Base-by-base conservation (phyloP, 208 protist species). In the Trypanosoma platydactyli region DNA sequence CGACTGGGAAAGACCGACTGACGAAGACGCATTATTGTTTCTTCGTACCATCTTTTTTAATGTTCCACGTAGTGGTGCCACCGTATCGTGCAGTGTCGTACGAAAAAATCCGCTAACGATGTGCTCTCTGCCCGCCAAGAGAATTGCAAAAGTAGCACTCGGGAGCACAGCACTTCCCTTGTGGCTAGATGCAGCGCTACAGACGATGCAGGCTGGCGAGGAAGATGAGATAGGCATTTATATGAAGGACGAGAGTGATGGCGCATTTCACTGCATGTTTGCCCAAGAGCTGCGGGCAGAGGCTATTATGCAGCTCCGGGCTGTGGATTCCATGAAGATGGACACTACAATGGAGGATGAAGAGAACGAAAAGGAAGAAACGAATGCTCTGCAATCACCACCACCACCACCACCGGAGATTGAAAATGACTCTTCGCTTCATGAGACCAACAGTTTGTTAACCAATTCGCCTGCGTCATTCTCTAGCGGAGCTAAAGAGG, bases 171-270 rank as follows among this genome's bases (percentile, higher is more conserved):
- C 50, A 12, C 25, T 68, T 3, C 68, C 68, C 13, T 33, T 64
- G 1, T 73, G 67, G 67, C 33, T 73, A 22, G 67, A 73, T 42
- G 7, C 54, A 5, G 20, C 33, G 11, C 50, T 73, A 48, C 67
- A 73, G 25, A 53, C 29, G 11, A 73, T 73, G 67, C 49, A 30
- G 5, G 3, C 2, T 30, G 58, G 58, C 6, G 67, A 73, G 25
- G 16, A 52, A 49, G 50, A 58, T 12, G 7, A 55, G 35, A 27
- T 73, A 18, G 64, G 30, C 20, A 11, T 65, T n/a, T 1, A 33
- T n/a, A 6, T 38, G 1, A 44, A 42, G 2, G n/a, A 27, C 55
- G 67, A 73, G 20, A 35, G 58, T 52, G 67, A 73, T 52, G 27
- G 20, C 18, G 20, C 24, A 4, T 59, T 65, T 54, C 67, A 62